Evolutionary conservation across 306 rosid species (phyloP), one percentile per base, ranked within the genome.

Genomic region (Rosa rugosa): DNA sequence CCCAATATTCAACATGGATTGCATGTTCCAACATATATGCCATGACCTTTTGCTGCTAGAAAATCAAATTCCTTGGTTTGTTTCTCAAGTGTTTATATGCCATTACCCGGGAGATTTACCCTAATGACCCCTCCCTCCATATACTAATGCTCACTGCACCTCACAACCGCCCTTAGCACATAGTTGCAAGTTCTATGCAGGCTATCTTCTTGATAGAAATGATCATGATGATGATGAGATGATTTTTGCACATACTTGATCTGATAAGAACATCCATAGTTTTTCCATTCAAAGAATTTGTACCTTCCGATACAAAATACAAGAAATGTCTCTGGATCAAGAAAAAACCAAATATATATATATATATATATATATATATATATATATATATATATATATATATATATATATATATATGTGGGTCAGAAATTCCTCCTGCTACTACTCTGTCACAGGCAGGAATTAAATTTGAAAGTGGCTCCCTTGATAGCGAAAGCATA

Each of bases 21-120:
- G 82, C n/a, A 44, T 77, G 53, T 12, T 1, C 22, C 53, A 45
- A 22, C 44, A 51, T 73, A 56, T 83, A 0, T 68, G 0, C 6
- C 83, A 78, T 47, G 77, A 78, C 25, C 41, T 31, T 31, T 31
- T 31, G 36, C 36, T 31, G 36, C 36, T 31, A 31, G 36, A 31
- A 31, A 31, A 31, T 72, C 83, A 83, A 41, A 3, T 75, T 1
- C 86, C 83, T 38, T 79, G 86, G 86, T n/a, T 70, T 67, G 75
- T 79, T 79, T 8, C 75, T 83, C 18, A 22, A 71, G 20, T 2
- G 1, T 1, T 38, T 83, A 59, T 12, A 47, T 22, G 1, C 4
- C 36, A 0, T 11, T 27, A 75, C 81, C 5, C 2, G 7, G 2
- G 13, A 5, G 11, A 16, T 41, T 0, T 16, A 4, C 76, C 6